A percentile compares a stretch with the other conserved stretches of the same genome.
phyloP scores from a whole-genome alignment of 1,284 basidiomycete species.

The Phylloporus sp. region DNA sequence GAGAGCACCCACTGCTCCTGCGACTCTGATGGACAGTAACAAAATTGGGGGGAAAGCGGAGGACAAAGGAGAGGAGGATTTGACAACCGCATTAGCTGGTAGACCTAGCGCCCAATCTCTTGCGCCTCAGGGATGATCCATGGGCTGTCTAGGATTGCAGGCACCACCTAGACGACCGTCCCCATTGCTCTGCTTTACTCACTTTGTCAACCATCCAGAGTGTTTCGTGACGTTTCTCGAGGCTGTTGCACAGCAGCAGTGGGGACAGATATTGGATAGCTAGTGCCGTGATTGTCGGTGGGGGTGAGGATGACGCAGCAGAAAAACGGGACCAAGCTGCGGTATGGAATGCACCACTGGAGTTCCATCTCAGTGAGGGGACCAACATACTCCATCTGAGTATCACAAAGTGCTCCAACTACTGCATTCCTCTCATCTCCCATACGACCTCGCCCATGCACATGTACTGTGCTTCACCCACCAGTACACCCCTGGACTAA shows the following conservation, averaged over 20 bases:
- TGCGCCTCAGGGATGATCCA: constrained; percentile 10
- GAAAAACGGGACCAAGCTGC: constrained; percentile 80
- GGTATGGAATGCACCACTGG: constrained; percentile 96
- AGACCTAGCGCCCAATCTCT: constrained; percentile 18
- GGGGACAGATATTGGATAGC: constrained; percentile 75
- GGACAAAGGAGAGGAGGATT: constrained; percentile 25
- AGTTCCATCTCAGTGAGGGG: constrained; percentile 75
- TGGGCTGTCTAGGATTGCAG: constrained; percentile 26
- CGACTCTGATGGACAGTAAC: constrained; percentile 40
- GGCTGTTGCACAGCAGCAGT: constrained; percentile 79
- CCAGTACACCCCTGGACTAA: constrained; percentile 82
- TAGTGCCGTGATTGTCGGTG: constrained; percentile 2
- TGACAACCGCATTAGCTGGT: constrained; percentile 13
- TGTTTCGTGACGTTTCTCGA: constrained; percentile 91
- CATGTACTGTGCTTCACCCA: constrained; percentile 90
- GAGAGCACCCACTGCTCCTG: constrained; percentile 48
- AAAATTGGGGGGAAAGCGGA: constrained; percentile 37
- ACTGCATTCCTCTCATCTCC: constrained; percentile 64
- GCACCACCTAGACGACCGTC: constrained; percentile 65
- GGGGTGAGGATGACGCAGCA: constrained; percentile 50
- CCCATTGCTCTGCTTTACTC: constrained; percentile 88
- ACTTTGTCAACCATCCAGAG: constrained; percentile 89
- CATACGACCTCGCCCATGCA: constrained; percentile 91
- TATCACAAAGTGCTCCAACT: constrained; percentile 69
- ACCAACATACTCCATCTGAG: constrained; percentile 9